These are phyloP conservation scores for Dimocarpus longan DNA, from an alignment of 345 rosid species.

Conservation along the genomic window DNA sequence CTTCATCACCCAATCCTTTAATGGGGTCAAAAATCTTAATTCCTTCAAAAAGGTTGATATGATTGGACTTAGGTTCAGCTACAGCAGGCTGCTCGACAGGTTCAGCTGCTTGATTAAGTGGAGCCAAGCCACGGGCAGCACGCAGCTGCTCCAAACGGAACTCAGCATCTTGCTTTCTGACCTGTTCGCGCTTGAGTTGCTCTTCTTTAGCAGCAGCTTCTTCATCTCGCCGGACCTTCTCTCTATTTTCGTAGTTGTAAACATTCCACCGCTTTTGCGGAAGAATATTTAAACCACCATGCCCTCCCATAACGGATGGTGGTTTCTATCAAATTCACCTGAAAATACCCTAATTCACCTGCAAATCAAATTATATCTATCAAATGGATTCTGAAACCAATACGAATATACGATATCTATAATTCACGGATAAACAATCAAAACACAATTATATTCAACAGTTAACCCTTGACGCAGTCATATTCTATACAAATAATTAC, in stretches of 20 bases:
- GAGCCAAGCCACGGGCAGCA: slow-evolving; percentile 77
- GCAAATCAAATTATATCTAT: too few relatives aligned
- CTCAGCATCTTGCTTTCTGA: slow-evolving; percentile 76
- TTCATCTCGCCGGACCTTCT: slow-evolving; percentile 80
- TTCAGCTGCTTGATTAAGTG: slow-evolving; percentile 37
- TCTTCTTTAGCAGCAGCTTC: slow-evolving; percentile 91
- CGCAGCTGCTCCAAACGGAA: slow-evolving; percentile 84
- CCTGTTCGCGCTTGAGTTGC: slow-evolving; percentile 77
- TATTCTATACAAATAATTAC: not conserved
- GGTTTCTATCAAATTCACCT: not conserved
- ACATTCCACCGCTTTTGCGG: slow-evolving; percentile 98
- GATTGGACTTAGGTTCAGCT: slow-evolving; percentile 59
- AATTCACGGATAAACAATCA: not conserved
- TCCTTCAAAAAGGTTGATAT: slow-evolving; percentile 91
- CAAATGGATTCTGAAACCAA: not conserved
- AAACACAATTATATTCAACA: not conserved
- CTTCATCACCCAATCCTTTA: slow-evolving; percentile 35
- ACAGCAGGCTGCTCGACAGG: slow-evolving; percentile 20
- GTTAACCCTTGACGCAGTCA: not conserved
- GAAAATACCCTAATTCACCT: too few relatives aligned
- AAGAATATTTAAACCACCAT: slow-evolving; percentile 90
- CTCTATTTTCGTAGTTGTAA: slow-evolving; percentile 80
- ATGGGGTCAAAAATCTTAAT: slow-evolving; percentile 85
- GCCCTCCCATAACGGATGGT: slow-evolving; percentile 72
- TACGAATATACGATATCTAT: not conserved